A percentile compares a stretch with the other conserved stretches of the same genome.
phyloP scores from a whole-genome alignment of 495 filamentous ascomycete genomes.

The Apiosordaria backusii region DNA sequence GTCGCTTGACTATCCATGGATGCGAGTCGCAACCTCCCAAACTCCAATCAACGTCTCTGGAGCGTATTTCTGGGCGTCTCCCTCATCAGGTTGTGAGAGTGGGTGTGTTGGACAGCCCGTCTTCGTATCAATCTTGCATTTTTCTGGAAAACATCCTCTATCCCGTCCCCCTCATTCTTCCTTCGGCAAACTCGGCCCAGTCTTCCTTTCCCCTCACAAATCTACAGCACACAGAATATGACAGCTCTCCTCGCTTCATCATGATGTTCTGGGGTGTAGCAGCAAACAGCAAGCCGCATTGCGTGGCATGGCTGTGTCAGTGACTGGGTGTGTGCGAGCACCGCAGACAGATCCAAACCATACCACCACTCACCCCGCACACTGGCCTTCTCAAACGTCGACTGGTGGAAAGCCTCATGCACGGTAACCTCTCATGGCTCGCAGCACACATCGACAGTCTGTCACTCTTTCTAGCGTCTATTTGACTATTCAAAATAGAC shows the following conservation, averaged over 20 bases:
- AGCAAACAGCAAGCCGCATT: too few relatives aligned
- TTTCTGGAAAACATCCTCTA: neutral
- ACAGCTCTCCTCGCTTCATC: neutral
- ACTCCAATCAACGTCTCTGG: neutral
- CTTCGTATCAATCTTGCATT: neutral
- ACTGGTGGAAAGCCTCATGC: conserved; percentile 13
- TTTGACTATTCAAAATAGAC: neutral
- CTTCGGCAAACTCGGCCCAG: neutral
- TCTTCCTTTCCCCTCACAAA: neutral
- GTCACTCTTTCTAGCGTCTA: neutral
- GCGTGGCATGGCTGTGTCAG: neutral
- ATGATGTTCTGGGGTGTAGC: neutral
- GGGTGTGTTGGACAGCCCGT: neutral
- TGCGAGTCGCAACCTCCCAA: neutral
- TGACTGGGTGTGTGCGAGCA: neutral
- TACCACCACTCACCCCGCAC: conserved; percentile 16
- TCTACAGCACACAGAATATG: neutral
- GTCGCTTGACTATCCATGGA: neutral
- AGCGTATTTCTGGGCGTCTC: neutral
- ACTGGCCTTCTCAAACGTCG: conserved; percentile 11
- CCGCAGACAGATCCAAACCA: neutral
- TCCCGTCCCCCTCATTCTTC: neutral
- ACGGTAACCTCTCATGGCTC: conserved; percentile 11
- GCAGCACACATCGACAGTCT: neutral
- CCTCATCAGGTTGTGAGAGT: neutral